phyloP scores from a whole-genome alignment of 192 early-diverging fungal species.

The Thoreauomyces humboldtii region DNA sequence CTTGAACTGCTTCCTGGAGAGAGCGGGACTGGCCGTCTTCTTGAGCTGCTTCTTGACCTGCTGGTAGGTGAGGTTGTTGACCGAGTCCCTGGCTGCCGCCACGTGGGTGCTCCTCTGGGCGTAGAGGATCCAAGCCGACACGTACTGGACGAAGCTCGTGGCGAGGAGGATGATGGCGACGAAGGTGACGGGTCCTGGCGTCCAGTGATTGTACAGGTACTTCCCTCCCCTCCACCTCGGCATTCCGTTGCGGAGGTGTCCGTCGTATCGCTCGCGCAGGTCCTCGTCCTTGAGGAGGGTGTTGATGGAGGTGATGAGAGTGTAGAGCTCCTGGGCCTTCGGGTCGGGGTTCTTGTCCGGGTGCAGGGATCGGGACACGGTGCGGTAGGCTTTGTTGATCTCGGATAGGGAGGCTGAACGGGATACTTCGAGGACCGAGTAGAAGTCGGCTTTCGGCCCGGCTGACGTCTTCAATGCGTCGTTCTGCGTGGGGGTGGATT shows the following conservation, averaged over 20 bases:
- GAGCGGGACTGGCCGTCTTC: neutral
- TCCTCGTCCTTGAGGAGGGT: constrained; percentile 40
- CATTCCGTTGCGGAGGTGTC: constrained; percentile 45
- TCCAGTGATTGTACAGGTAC: constrained; percentile 42
- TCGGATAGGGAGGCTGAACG: constrained; percentile 33
- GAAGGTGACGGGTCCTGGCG: constrained; percentile 40
- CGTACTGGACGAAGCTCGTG: constrained; percentile 45
- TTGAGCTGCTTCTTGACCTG: constrained; percentile 35
- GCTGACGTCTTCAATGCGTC: constrained; percentile 8
- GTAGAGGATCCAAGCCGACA: constrained; percentile 33
- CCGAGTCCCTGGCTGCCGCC: neutral
- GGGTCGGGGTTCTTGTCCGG: constrained; percentile 52
- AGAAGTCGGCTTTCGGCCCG: constrained; percentile 14
- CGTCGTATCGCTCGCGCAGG: constrained; percentile 42
- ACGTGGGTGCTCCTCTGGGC: neutral
- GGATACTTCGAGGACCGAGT: constrained; percentile 7
- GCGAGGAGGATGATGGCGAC: constrained; percentile 32
- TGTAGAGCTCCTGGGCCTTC: constrained; percentile 33
- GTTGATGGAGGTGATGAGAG: constrained; percentile 43
- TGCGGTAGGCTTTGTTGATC: constrained; percentile 46
- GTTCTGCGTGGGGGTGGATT: neutral
- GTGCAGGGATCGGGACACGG: constrained; percentile 37
- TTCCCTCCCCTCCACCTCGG: constrained; percentile 27
- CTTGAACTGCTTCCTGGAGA: constrained; percentile 11
- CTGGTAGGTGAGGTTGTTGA: constrained; percentile 19